Evolutionary conservation across 192 early-diverging fungal genomes (phyloP), one percentile per base, ranked within the genome.

Genomic region (Gigaspora rosea): DNA sequence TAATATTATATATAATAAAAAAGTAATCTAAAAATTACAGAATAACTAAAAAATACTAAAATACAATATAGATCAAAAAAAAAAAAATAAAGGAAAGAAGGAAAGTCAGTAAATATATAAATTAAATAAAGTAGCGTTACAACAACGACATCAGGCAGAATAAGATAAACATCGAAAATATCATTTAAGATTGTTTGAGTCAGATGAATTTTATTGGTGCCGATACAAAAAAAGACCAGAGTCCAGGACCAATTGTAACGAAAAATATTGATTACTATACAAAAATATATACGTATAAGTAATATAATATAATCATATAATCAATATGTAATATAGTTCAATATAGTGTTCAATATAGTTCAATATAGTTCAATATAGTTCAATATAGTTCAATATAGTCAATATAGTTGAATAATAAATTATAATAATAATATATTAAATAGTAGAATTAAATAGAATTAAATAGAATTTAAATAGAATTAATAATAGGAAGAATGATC

Each of bases 231-330:
- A 35, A 62, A 10, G 15, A 41, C 12, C 33, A 66, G 36, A 46
- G 64, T 66, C 16, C 36, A 8, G 64, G 18, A 66, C 64, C 64
- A 66, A 66, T 66, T 66, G 64, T 46, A 63, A 63, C 62, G 15
- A 15, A 15, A 33, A 63, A 63, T 27, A 63, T 63, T 63, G 62
- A 63, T 63, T 63, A 63, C 62, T 63, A 10, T 63, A 63, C 33
- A 63, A 35, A 63, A 63, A 56, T 27, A 27, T 27, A 27, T 27
- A 27, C 51, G 15, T 5, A 52, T 52, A 52, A 52, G 15, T 9
- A 13, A 52, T 13, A 52, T 52, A 52, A 15, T 4, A 52, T 52
- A 56, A 11, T 15, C 18, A 18, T 54, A 18, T 54, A 56, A 11
- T 15, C 18, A 56, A 18, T 56, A 56, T 15, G 12, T 56, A 18